These are phyloP conservation scores for Hypoxylon sp. DNA, from an alignment of 2,329 filamentous ascomycete genomes.

Conservation along the genomic window DNA sequence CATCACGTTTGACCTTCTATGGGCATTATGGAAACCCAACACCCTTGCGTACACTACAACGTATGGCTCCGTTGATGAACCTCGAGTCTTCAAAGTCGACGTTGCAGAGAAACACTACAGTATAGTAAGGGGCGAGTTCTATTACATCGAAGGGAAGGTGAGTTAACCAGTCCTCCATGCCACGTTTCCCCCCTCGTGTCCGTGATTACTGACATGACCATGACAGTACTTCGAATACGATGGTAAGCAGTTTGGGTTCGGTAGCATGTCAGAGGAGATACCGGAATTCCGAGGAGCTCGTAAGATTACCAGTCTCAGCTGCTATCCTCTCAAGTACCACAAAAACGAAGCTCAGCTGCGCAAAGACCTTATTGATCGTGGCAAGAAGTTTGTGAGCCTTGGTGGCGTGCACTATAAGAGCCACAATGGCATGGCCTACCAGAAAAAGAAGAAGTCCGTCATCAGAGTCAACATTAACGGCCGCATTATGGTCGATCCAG, in stretches of 20 bases:
- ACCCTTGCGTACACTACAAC: conserved; percentile 82
- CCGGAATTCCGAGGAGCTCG: conserved; percentile 81
- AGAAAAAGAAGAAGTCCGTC: conserved; percentile 80
- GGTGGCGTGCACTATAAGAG: conserved; percentile 85
- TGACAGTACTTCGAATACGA: conserved; percentile 85
- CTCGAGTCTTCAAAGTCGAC: conserved; percentile 85
- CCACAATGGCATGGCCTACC: conserved; percentile 86
- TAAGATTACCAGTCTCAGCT: conserved; percentile 82
- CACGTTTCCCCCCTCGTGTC: background rate
- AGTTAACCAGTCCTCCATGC: conserved; percentile 16
- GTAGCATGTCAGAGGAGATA: conserved; percentile 76
- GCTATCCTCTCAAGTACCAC: conserved; percentile 85
- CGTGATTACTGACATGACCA: conserved; percentile 10
- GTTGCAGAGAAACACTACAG: conserved; percentile 76
- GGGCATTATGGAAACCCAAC: conserved; percentile 90
- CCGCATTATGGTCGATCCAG: conserved; percentile 88
- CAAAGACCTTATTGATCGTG: conserved; percentile 78
- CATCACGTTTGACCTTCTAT: conserved; percentile 89
- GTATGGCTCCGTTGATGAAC: conserved; percentile 80
- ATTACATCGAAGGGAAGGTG: conserved; percentile 76
- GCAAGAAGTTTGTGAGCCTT: conserved; percentile 85
- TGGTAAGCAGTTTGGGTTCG: conserved; percentile 85
- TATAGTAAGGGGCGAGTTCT: conserved; percentile 79
- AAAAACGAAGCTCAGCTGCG: conserved; percentile 75
- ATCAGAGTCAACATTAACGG: conserved; percentile 88